These are phyloP conservation scores for Salisapilia sapeloensis DNA, from an alignment of 352 stramenopile species.

Conservation along the genomic window DNA sequence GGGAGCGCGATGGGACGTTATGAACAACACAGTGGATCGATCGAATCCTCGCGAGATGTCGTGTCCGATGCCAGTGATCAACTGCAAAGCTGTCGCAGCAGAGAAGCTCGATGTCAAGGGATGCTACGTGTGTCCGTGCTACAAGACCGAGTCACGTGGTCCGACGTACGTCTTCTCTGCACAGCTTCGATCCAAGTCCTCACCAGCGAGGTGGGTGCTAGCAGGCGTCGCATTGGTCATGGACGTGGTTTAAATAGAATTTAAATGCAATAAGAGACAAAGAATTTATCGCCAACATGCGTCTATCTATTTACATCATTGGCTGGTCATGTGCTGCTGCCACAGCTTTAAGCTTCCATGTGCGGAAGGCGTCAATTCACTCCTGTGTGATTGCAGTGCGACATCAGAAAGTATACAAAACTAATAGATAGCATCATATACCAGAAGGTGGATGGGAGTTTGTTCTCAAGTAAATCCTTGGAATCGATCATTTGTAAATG, in stretches of 20 bases:
- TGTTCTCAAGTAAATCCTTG: conserved; percentile 9
- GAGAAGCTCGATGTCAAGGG: conserved; percentile 93
- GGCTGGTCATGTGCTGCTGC: conserved; percentile 3
- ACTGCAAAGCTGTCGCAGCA: conserved; percentile 90
- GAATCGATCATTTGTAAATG: conserved; percentile 24
- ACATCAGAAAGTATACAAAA: conserved; percentile 2
- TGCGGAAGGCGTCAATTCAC: conserved; percentile 5
- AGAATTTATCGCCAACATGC: not conserved
- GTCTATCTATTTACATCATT: not conserved
- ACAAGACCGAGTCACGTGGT: conserved; percentile 93
- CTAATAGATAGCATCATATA: conserved; percentile 6
- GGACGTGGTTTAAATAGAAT: conserved; percentile 64
- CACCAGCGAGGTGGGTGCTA: conserved; percentile 87
- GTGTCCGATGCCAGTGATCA: conserved; percentile 94
- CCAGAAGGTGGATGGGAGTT: conserved; percentile 6
- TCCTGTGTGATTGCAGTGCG: not conserved
- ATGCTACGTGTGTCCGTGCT: conserved; percentile 91
- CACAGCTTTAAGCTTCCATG: conserved; percentile 7
- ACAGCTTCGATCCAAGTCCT: conserved; percentile 95
- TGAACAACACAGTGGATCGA: conserved; percentile 86
- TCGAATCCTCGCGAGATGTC: conserved; percentile 98
- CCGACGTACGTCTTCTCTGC: conserved; percentile 96
- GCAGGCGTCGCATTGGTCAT: conserved; percentile 94
- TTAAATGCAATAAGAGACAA: conserved; percentile 2
- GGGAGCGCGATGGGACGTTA: conserved; percentile 90